Evolutionary conservation across 768 basidiomycete species (phyloP).

Genomic region (Leccinum sublutescens): DNA sequence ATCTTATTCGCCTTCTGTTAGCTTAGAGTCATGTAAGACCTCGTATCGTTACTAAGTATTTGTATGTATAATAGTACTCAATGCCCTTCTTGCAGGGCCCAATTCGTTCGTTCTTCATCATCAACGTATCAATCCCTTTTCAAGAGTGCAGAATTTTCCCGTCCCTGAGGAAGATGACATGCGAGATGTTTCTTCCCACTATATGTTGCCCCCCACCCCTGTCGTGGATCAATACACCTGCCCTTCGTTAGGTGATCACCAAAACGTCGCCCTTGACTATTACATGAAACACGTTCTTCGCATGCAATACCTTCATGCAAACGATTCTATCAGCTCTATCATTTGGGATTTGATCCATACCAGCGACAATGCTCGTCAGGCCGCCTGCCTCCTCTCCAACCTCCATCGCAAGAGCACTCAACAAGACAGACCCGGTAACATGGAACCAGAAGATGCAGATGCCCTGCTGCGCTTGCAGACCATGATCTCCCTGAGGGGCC

Average conservation of each 20-base stretch:
- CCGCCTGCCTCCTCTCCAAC: slow-evolving; percentile 61
- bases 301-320: slow-evolving; percentile 70
- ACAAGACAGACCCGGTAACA: slow-evolving; percentile 17
- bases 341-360: slow-evolving; percentile 52
- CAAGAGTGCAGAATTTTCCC: slow-evolving; percentile 16
- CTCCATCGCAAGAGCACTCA: slow-evolving; percentile 44
- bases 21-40: slow-evolving; percentile 71
- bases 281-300: slow-evolving; percentile 64
- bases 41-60: slow-evolving; percentile 69
- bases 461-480: slow-evolving; percentile 28
- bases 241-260: slow-evolving; percentile 14
- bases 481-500: slow-evolving; percentile 16
- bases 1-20: slow-evolving; percentile 40
- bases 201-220: slow-evolving; percentile 8
- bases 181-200: slow-evolving; percentile 24
- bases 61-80: slow-evolving; percentile 67
- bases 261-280: slow-evolving; percentile 30
- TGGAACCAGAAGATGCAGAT: slow-evolving; percentile 25
- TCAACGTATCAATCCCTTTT: slow-evolving; percentile 25
- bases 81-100: slow-evolving; percentile 55
- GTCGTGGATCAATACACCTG: slow-evolving; percentile 14
- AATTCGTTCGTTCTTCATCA: slow-evolving; percentile 25
- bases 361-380: slow-evolving; percentile 49
- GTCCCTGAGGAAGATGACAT: slow-evolving; percentile 18
- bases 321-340: slow-evolving; percentile 42